Evolutionary conservation across 1,284 basidiomycete species (phyloP).

Genomic region (Coriolopsis trogii): DNA sequence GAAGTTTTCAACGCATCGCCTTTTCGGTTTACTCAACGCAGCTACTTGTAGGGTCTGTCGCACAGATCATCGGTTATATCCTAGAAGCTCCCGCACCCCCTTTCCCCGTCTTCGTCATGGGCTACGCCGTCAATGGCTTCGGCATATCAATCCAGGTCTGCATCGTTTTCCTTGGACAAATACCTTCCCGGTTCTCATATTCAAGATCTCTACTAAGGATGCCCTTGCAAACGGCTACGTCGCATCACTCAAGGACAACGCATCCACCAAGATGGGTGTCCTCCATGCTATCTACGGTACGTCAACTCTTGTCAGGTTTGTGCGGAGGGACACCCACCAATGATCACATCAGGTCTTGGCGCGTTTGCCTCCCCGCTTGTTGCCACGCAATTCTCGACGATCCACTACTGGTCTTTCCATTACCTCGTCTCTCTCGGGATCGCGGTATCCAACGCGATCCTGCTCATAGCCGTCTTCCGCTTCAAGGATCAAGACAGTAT

Average conservation of each 20-base stretch:
- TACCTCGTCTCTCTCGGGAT: constrained; percentile 64
- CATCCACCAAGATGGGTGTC: constrained; percentile 61
- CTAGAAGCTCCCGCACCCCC: constrained; percentile 64
- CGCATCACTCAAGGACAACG: constrained; percentile 47
- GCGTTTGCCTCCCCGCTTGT: constrained; percentile 63
- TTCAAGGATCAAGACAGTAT: constrained; percentile 58
- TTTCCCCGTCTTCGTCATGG: constrained; percentile 65
- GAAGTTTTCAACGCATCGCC: not conserved
- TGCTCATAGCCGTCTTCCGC: constrained; percentile 54
- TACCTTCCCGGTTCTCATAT: not conserved
- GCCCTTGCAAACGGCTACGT: constrained; percentile 61
- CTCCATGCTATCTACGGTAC: constrained; percentile 52
- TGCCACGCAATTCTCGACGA: constrained; percentile 62
- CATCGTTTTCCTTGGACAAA: no score
- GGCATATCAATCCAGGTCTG: constrained; percentile 39
- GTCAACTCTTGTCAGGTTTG: not conserved
- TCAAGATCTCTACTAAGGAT: constrained; percentile 34
- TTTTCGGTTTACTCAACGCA: no score
- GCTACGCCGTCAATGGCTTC: constrained; percentile 63
- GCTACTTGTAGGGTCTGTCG: constrained; percentile 27
- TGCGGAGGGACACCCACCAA: no score
- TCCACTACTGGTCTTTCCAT: constrained; percentile 61
- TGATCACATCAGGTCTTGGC: constrained; percentile 64
- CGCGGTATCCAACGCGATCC: constrained; percentile 46
- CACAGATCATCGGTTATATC: constrained; percentile 52